phyloP scores from a whole-genome alignment of 345 rosid genomes.

The Turritis glabra region DNA sequence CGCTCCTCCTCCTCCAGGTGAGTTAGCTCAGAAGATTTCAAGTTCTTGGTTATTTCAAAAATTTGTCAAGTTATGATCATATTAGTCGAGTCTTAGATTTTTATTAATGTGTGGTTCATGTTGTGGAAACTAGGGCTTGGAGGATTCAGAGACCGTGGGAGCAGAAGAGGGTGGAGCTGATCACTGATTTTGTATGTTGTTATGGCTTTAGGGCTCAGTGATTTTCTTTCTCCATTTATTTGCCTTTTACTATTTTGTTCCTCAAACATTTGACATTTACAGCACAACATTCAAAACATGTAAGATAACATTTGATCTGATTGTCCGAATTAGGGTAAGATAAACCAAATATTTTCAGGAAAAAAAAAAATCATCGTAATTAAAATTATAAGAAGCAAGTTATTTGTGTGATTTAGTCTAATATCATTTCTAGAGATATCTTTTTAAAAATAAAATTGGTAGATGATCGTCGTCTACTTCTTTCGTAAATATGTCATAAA shows the following conservation, averaged over 20 bases:
- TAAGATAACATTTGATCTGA: slow-evolving; percentile 30
- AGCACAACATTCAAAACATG: neutral
- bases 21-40: slow-evolving; percentile 27
- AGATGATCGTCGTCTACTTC: too few species aligned
- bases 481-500: too few species aligned
- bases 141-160: slow-evolving; percentile 66
- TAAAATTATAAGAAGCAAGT: neutral
- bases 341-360: neutral
- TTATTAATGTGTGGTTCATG: neutral
- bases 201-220: slow-evolving; percentile 30
- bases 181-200: slow-evolving; percentile 4
- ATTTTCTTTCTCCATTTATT: slow-evolving; percentile 19
- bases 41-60: neutral
- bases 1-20: slow-evolving; percentile 89
- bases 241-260: neutral
- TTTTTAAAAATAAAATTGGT: too few species aligned
- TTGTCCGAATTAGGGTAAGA: neutral
- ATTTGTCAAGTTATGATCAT: neutral
- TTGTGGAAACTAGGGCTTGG: slow-evolving; percentile 48
- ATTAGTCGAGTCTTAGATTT: neutral
- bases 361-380: neutral
- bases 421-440: too few species aligned
- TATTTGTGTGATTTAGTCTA: neutral
- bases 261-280: slow-evolving; percentile 17
- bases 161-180: slow-evolving; percentile 63